A percentile compares a stretch with the other conserved stretches of the same genome.
phyloP scores from a whole-genome alignment of 2,329 filamentous ascomycete genomes.

The Sporothrix euskadiensis region DNA sequence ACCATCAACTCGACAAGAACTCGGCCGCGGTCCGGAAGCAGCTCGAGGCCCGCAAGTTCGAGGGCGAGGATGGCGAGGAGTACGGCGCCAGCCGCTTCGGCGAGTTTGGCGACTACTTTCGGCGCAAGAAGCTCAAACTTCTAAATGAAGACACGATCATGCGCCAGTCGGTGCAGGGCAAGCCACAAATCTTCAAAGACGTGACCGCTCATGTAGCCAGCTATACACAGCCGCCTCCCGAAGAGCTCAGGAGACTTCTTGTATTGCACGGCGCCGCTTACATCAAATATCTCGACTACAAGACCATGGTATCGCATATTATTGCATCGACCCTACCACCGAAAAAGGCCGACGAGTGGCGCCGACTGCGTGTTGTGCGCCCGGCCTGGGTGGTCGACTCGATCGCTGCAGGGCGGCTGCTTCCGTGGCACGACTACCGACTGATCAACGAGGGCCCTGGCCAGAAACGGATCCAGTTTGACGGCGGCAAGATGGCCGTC shows the following conservation, averaged over 20 bases:
- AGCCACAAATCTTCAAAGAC: slow-evolving; percentile 84
- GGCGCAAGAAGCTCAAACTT: slow-evolving; percentile 94
- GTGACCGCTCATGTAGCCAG: slow-evolving; percentile 91
- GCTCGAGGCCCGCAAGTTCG: slow-evolving; percentile 68
- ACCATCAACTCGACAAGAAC: slow-evolving; percentile 60
- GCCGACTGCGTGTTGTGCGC: slow-evolving; percentile 85
- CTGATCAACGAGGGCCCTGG: slow-evolving; percentile 80
- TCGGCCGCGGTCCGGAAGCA: slow-evolving; percentile 63
- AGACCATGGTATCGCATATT: slow-evolving; percentile 94
- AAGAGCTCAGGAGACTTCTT: slow-evolving; percentile 82
- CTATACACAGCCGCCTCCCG: slow-evolving; percentile 91
- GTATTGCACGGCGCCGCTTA: slow-evolving; percentile 94
- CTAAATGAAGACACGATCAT: slow-evolving; percentile 90
- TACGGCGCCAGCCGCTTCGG: slow-evolving; percentile 86
- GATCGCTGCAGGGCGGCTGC: slow-evolving; percentile 72
- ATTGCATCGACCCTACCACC: slow-evolving; percentile 87
- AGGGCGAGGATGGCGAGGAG: slow-evolving; percentile 83
- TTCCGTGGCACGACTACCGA: slow-evolving; percentile 84
- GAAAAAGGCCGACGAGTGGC: slow-evolving; percentile 89
- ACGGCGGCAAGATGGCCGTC: slow-evolving; percentile 64
- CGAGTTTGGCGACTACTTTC: slow-evolving; percentile 87
- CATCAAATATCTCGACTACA: slow-evolving; percentile 90
- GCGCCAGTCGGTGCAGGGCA: slow-evolving; percentile 66
- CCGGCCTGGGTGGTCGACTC: slow-evolving; percentile 94
- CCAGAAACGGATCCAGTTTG: slow-evolving; percentile 72